Conservation (phyloP, 176 grass and related monocot species). For the Aechmea fasciata region DNA sequence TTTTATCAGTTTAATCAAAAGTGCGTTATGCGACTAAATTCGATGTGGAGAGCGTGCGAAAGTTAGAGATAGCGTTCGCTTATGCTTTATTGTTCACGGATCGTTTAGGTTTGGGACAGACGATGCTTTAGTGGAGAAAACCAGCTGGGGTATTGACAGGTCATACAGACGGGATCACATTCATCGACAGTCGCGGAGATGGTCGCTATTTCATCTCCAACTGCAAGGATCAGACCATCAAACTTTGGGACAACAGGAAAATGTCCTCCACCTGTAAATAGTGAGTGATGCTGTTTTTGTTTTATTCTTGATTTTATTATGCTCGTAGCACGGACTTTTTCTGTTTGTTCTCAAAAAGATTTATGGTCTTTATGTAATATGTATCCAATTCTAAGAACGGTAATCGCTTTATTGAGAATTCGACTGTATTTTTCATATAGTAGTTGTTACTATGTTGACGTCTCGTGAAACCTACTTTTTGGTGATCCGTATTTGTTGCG, state of each 20-base stretch:
- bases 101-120: conserved; percentile 80
- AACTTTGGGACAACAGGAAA: conserved; percentile 94
- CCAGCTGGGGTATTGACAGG: conserved; percentile 66
- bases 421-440: conserved; percentile 1
- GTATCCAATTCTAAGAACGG: too few species aligned
- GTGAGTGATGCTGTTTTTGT: conserved; percentile 1
- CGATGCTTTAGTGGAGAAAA: conserved; percentile 46
- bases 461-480: conserved; percentile 18
- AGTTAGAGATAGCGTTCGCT: neutral
- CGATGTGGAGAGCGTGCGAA: neutral
- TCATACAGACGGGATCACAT: conserved; percentile 87
- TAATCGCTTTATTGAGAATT: too few species aligned
- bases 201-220: conserved; percentile 92
- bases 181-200: conserved; percentile 83
- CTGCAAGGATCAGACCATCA: conserved; percentile 90
- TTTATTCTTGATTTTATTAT: neutral
- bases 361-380: too few species aligned
- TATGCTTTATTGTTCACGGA: neutral
- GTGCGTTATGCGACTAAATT: neutral
- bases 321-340: too few species aligned
- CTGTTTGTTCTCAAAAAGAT: too few species aligned
- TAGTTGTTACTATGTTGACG: neutral
- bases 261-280: conserved; percentile 42
- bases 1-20: neutral
- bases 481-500: conserved; percentile 2